Percentiles rank a stretch among this genome's conserved stretches.
Conservation (phyloP, 1,284 basidiomycete genomes). For the Pseudozyma flocculosa region DNA sequence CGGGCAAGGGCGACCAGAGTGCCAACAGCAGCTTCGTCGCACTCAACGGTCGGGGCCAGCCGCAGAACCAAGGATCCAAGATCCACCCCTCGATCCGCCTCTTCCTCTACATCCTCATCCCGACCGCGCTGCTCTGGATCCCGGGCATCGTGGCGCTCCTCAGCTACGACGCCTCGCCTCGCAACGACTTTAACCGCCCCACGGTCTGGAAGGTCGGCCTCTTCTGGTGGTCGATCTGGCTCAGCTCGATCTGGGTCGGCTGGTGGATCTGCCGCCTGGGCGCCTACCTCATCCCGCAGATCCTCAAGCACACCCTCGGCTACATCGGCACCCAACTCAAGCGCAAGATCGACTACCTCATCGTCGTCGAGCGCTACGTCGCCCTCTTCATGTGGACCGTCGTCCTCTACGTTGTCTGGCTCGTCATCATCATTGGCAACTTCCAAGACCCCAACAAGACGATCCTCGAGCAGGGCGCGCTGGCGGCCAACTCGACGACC, state of each 20-base stretch:
- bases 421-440: slow-evolving; percentile 47
- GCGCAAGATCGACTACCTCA: slow-evolving; percentile 68
- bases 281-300: slow-evolving; percentile 61
- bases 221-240: slow-evolving; percentile 85
- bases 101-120: slow-evolving; percentile 25
- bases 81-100: slow-evolving; percentile 23
- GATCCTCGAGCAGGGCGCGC: slow-evolving; percentile 15
- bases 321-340: slow-evolving; percentile 60
- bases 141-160: slow-evolving; percentile 72
- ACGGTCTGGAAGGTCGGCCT: slow-evolving; percentile 65
- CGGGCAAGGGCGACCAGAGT: slow-evolving; percentile 4
- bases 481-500: slow-evolving; percentile 34
- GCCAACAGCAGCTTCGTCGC: slow-evolving; percentile 33
- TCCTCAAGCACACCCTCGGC: slow-evolving; percentile 16
- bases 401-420: slow-evolving; percentile 63
- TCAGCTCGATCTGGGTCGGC: slow-evolving; percentile 75
- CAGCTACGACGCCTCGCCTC: slow-evolving; percentile 61
- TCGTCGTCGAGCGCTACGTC: slow-evolving; percentile 55
- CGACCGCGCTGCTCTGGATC: slow-evolving; percentile 55
- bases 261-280: slow-evolving; percentile 78
- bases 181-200: slow-evolving; percentile 61
- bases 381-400: slow-evolving; percentile 75
- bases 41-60: slow-evolving; percentile 13
- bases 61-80: slow-evolving; percentile 1
- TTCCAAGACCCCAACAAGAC: slow-evolving; percentile 41